phyloP scores from a whole-genome alignment of 371 early-diverging fungal genomes.

The Mortierella sp. region DNA sequence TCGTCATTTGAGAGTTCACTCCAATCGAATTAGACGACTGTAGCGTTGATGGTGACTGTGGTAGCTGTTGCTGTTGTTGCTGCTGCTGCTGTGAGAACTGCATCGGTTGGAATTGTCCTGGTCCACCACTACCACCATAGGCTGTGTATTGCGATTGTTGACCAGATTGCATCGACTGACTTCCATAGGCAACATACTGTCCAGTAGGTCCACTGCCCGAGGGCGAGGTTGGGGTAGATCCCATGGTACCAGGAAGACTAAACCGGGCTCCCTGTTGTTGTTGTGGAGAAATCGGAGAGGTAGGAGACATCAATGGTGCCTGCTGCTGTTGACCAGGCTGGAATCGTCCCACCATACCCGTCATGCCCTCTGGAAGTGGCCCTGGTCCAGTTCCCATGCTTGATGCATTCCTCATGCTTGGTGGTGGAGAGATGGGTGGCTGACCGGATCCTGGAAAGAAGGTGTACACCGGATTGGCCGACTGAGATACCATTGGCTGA shows the following conservation, averaged over 20 bases:
- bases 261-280: slow-evolving; percentile 14
- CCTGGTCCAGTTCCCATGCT: no score
- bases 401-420: slow-evolving; percentile 20
- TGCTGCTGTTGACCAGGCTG: slow-evolving; percentile 10
- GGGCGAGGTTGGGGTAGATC: no score
- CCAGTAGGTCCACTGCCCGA: no score
- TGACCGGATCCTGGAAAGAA: slow-evolving; percentile 48
- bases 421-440: slow-evolving; percentile 47
- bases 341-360: no score
- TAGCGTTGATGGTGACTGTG: not conserved
- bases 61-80: slow-evolving; percentile 6
- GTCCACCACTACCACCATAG: no score
- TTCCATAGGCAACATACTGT: no score
- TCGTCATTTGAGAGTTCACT: slow-evolving; percentile 31
- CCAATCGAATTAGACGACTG: slow-evolving; percentile 2
- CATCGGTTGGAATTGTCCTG: slow-evolving; percentile 8
- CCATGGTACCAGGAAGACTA: slow-evolving; percentile 7
- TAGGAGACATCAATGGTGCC: slow-evolving; percentile 10
- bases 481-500: slow-evolving; percentile 10
- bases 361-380: no score
- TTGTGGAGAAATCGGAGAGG: slow-evolving; percentile 20
- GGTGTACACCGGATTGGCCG: slow-evolving; percentile 17
- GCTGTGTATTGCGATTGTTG: slow-evolving; percentile 11
- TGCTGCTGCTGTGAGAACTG: not conserved
- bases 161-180: not conserved